Base-by-base conservation (phyloP, 768 basidiomycete genomes). In the Filobasidium wieringae region DNA sequence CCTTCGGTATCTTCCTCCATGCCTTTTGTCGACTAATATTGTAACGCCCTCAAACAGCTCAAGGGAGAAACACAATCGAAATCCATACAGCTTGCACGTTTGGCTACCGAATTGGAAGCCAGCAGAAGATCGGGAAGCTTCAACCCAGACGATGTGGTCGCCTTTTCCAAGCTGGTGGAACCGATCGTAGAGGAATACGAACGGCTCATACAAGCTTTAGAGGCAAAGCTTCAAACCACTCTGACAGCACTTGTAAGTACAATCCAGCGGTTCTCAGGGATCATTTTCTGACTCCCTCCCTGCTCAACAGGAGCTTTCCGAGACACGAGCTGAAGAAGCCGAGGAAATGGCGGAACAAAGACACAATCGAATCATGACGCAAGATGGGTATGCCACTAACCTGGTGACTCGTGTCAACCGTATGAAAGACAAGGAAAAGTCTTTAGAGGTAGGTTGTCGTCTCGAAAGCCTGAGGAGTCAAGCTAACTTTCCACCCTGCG, bases 131-230 rank as follows among this genome's bases (percentile, higher is more conserved):
- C 34, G 15, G 40, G 45, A 5, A 17, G 32, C 27, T 27, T 36
- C 45, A 32, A 33, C 29, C 19, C 43, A 33, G 54, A 51, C 15
- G 69, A 68, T 22, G 56, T 68, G 9, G 68, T 64, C 32, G 65
- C 69, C 31, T 78, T 77, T 58, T 72, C 73, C 15, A 66, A 71
- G 36, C 73, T 74, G 24, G 92, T 97, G 22, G 92, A 90, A 15
- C 93, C 93, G 1, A 91, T 99, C 65, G 95, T 99, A 52, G 88
- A 95, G 75, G 91, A 96, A 76, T 99, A 99, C 74, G 93, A 99
- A 78, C 90, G 93, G 78, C 89, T 90, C 0, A 93, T 97, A 63
- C 81, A 83, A 39, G 85, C 89, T 2, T 86, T 99, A 80, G 95
- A 99, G 73, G 87, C 87, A 0, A 90, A 93, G 74, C 78, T 95